These are phyloP conservation scores for Amphirosellinia nigrospora DNA, from an alignment of 495 filamentous ascomycete genomes.

Conservation along the genomic window DNA sequence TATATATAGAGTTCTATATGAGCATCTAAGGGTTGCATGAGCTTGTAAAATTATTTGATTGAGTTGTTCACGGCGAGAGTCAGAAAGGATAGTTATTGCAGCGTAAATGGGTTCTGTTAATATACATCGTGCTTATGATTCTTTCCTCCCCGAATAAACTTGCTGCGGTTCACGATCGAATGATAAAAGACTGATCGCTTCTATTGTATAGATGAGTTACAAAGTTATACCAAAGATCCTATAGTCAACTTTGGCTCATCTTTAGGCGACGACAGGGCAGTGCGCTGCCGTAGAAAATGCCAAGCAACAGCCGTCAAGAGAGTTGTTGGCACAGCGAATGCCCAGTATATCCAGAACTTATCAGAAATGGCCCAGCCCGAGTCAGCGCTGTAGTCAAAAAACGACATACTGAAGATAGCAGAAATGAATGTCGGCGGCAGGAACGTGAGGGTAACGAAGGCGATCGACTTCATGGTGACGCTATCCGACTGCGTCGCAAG, in stretches of 20 bases:
- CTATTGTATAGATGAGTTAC: background rate
- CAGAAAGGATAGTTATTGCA: background rate
- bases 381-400: constrained; percentile 35
- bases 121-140: background rate
- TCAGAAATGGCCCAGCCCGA: constrained; percentile 36
- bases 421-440: constrained; percentile 44
- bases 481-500: constrained; percentile 47
- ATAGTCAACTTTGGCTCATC: background rate
- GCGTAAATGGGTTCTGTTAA: background rate
- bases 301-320: constrained; percentile 26
- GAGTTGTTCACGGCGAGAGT: too few species aligned
- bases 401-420: constrained; percentile 41
- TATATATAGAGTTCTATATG: background rate
- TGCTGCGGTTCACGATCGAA: background rate
- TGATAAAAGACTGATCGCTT: background rate
- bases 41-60: background rate
- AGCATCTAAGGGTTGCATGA: background rate
- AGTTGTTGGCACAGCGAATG: constrained; percentile 34
- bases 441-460: constrained; percentile 42
- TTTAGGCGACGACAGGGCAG: background rate
- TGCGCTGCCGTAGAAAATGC: constrained; percentile 13
- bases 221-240: background rate
- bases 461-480: constrained; percentile 43
- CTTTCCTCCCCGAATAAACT: background rate
- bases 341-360: constrained; percentile 47